These are phyloP conservation scores for Vicia sativa DNA, from an alignment of 306 rosid species.

Conservation along the genomic window DNA sequence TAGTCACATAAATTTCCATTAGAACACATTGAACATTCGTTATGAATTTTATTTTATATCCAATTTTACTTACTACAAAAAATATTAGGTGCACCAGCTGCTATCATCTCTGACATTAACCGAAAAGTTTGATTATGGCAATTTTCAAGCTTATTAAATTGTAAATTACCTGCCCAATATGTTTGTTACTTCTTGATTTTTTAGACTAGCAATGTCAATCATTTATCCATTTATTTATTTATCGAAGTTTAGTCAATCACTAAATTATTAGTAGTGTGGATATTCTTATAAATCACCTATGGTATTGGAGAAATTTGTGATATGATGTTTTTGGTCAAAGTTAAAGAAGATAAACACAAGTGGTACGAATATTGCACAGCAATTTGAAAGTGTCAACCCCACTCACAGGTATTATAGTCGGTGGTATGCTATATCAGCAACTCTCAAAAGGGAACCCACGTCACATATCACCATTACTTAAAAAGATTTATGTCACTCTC, in stretches of 20 bases:
- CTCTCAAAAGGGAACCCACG: slow-evolving; percentile 21
- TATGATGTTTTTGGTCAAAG: slow-evolving; percentile 28
- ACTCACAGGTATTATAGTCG: background rate
- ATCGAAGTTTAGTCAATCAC: slow-evolving; percentile 32
- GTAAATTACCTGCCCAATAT: background rate
- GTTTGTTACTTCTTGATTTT: background rate
- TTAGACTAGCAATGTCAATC: background rate
- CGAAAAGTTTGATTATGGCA: slow-evolving; percentile 1
- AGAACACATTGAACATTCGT: background rate
- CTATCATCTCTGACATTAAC: slow-evolving; percentile 17
- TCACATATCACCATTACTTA: slow-evolving; percentile 17
- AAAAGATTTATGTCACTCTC: slow-evolving; percentile 16
- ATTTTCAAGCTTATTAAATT: no score
- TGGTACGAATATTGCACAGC: background rate
- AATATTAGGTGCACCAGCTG: background rate
- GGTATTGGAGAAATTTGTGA: background rate
- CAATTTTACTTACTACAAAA: background rate
- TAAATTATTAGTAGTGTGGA: background rate
- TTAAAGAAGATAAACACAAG: slow-evolving; percentile 39
- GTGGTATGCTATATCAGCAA: slow-evolving; percentile 21
- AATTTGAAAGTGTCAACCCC: slow-evolving; percentile 13
- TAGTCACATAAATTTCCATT: background rate
- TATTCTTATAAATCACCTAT: slow-evolving; percentile 5
- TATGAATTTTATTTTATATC: background rate
- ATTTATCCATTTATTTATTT: background rate